Conservation (phyloP, 495 filamentous ascomycete genomes). For the Evansstolkia leycettana region DNA sequence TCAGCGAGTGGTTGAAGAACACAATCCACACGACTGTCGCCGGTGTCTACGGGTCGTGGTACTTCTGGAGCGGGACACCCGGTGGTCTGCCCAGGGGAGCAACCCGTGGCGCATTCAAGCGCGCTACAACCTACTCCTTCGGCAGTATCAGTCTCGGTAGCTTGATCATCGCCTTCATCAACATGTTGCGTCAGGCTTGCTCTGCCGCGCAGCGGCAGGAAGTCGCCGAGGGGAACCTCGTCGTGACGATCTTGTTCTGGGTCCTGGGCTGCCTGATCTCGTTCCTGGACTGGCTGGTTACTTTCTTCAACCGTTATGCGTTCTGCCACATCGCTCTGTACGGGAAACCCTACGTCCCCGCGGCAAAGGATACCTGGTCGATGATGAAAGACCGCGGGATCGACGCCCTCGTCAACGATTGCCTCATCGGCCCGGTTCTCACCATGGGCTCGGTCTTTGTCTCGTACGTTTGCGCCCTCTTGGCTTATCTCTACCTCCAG, state of each 20-base stretch:
- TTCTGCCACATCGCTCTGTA: slow-evolving; percentile 90
- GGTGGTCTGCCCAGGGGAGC: slow-evolving; percentile 55
- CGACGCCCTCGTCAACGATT: slow-evolving; percentile 82
- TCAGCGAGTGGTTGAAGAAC: slow-evolving; percentile 86
- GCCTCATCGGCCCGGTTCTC: slow-evolving; percentile 81
- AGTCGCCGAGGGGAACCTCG: slow-evolving; percentile 52
- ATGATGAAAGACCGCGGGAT: slow-evolving; percentile 90
- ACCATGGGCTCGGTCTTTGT: slow-evolving; percentile 77
- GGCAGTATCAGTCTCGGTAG: slow-evolving; percentile 82
- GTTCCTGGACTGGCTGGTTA: slow-evolving; percentile 72
- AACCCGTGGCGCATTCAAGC: slow-evolving; percentile 60
- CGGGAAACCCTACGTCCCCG: slow-evolving; percentile 71
- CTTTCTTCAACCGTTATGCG: slow-evolving; percentile 62
- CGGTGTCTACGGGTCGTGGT: slow-evolving; percentile 88
- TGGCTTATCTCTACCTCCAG: slow-evolving; percentile 75
- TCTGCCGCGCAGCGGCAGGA: slow-evolving; percentile 57
- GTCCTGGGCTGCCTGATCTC: slow-evolving; percentile 62
- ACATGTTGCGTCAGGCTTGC: slow-evolving; percentile 65
- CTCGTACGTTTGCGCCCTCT: slow-evolving; percentile 65
- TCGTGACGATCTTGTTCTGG: slow-evolving; percentile 57
- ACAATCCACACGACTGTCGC: slow-evolving; percentile 79
- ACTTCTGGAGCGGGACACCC: slow-evolving; percentile 58
- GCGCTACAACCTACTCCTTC: slow-evolving; percentile 79
- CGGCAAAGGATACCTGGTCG: slow-evolving; percentile 78
- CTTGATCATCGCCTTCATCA: slow-evolving; percentile 76